Conservation (phyloP, 345 rosid genomes). For the Camelina sativa region DNA sequence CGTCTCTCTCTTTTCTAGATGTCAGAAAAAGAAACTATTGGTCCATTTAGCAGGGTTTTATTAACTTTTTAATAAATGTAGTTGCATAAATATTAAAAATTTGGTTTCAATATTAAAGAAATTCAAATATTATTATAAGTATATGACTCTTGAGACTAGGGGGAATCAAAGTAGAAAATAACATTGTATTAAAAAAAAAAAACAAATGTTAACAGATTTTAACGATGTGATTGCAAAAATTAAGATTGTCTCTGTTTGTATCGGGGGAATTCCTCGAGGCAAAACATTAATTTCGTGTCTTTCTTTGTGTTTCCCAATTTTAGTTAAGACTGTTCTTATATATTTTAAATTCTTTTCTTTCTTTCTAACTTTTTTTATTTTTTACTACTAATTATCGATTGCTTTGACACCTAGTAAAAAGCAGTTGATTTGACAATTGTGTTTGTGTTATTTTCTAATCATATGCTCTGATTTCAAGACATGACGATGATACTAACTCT, state of each 20-base stretch:
- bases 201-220: background rate
- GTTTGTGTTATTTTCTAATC: background rate
- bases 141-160: background rate
- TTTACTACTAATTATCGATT: background rate
- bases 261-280: slow-evolving; percentile 42
- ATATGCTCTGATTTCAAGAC: background rate
- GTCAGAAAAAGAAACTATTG: slow-evolving; percentile 21
- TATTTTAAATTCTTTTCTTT: background rate
- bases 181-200: background rate
- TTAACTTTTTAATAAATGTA: no score
- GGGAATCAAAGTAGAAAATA: slow-evolving; percentile 22
- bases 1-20: slow-evolving; percentile 20
- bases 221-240: slow-evolving; percentile 23
- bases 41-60: background rate
- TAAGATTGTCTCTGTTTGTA: slow-evolving; percentile 35
- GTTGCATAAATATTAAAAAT: background rate
- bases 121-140: background rate
- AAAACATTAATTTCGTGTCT: slow-evolving; percentile 42
- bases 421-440: background rate
- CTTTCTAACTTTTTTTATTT: background rate
- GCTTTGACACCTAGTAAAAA: background rate
- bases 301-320: slow-evolving; percentile 40
- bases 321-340: background rate
- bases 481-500: background rate
- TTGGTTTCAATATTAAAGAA: background rate